phyloP scores from a whole-genome alignment of 2,329 filamentous ascomycete species.

The Penicillium sp. region DNA sequence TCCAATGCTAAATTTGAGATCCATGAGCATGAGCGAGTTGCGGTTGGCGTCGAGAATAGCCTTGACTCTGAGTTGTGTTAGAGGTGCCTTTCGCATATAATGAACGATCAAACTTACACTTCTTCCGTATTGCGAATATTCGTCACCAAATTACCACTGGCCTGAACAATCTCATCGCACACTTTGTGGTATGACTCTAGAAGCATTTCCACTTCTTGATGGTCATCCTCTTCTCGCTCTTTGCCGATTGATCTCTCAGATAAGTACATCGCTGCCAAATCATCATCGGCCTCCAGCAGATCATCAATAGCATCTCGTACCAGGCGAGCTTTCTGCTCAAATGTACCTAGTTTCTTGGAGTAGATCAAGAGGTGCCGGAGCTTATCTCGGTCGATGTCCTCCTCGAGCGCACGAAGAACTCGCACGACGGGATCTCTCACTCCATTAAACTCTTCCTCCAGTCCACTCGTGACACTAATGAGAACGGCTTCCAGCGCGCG shows the following conservation, averaged over 20 bases:
- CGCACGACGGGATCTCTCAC: constrained; percentile 89
- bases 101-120: constrained; percentile 64
- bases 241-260: constrained; percentile 80
- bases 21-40: constrained; percentile 95
- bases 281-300: constrained; percentile 91
- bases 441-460: constrained; percentile 92
- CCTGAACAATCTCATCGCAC: constrained; percentile 95
- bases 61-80: constrained; percentile 65
- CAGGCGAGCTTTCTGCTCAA: constrained; percentile 93
- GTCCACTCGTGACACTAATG: constrained; percentile 85
- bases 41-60: constrained; percentile 97
- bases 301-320: constrained; percentile 95
- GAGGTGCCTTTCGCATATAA: background rate
- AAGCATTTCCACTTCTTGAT: constrained; percentile 95
- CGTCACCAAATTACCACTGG: constrained; percentile 86
- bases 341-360: constrained; percentile 92
- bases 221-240: constrained; percentile 74
- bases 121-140: constrained; percentile 98
- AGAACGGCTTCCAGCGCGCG: constrained; percentile 92
- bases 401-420: constrained; percentile 85
- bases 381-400: constrained; percentile 95
- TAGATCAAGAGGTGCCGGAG: constrained; percentile 86
- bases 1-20: constrained; percentile 93
- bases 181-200: constrained; percentile 97
- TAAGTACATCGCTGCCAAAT: constrained; percentile 91